Evolutionary conservation across 139 green algal genomes (phyloP).

Genomic region (Tetraselmis chui): DNA sequence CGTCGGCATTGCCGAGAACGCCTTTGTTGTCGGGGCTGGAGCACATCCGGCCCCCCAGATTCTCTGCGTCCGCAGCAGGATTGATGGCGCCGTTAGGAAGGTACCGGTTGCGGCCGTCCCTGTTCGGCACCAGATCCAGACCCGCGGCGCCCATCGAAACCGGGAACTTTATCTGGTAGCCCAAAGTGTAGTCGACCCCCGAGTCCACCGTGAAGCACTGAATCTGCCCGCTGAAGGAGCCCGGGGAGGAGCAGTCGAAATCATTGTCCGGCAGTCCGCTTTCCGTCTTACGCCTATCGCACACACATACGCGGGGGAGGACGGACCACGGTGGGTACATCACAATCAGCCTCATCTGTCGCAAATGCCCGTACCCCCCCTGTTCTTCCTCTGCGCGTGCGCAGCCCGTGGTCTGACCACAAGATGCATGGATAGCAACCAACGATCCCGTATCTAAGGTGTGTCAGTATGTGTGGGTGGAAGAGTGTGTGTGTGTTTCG

Average conservation of each 20-base stretch:
- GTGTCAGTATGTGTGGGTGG: no score
- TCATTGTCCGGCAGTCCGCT: neutral
- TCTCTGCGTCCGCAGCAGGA: neutral
- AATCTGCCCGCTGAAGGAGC: neutral
- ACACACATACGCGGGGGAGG: no score
- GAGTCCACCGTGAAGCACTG: neutral
- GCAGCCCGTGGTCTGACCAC: no score
- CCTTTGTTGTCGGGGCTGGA: neutral
- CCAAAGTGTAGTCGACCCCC: neutral
- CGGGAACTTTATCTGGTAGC: conserved; percentile 9
- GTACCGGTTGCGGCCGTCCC: neutral
- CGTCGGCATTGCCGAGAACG: neutral
- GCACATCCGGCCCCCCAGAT: neutral
- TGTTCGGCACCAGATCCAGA: neutral
- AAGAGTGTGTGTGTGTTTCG: no score
- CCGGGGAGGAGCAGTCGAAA: neutral
- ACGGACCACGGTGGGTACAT: no score
- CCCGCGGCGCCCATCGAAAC: neutral
- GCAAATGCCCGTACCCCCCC: no score
- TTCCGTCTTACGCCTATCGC: neutral
- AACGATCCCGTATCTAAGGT: no score
- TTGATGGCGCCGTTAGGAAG: neutral
- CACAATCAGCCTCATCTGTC: no score
- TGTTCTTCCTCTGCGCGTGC: no score
- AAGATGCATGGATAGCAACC: no score